Evolutionary conservation across 257 asterid genomes (phyloP).

Genomic region (Anisodus tanguticus): DNA sequence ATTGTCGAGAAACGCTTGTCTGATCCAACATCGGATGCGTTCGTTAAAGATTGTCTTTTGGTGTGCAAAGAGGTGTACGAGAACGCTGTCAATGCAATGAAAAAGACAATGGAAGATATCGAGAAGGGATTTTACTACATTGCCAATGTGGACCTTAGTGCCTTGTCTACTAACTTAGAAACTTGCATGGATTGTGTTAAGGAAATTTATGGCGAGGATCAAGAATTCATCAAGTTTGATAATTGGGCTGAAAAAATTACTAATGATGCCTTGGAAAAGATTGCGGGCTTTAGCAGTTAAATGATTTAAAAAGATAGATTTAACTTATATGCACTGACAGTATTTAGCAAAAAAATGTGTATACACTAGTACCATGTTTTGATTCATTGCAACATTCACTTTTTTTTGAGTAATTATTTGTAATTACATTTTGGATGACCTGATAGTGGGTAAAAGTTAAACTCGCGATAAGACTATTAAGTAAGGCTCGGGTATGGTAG

Average conservation of each 20-base stretch:
- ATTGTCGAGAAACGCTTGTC: neutral
- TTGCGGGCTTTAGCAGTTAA: neutral
- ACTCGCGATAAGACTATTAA: neutral
- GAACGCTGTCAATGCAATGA: neutral
- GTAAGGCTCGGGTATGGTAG: too few species aligned
- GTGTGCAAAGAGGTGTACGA: conserved; percentile 17
- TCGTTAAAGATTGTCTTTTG: neutral
- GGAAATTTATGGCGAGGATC: conserved; percentile 21
- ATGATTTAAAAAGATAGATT: neutral
- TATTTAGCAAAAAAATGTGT: neutral
- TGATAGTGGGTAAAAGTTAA: neutral
- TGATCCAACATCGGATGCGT: neutral
- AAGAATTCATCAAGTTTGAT: neutral
- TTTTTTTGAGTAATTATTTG: neutral
- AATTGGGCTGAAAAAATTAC: neutral
- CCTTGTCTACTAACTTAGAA: neutral
- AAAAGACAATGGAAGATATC: neutral
- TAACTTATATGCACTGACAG: neutral
- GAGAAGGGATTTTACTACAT: neutral
- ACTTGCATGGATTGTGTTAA: conserved; percentile 24
- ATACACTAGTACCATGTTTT: neutral
- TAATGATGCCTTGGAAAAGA: neutral
- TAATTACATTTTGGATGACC: neutral
- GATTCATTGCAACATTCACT: neutral
- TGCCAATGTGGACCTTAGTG: conserved; percentile 26